Conservation (phyloP, 2,329 filamentous ascomycete genomes). For the Colletotrichum truncatum region DNA sequence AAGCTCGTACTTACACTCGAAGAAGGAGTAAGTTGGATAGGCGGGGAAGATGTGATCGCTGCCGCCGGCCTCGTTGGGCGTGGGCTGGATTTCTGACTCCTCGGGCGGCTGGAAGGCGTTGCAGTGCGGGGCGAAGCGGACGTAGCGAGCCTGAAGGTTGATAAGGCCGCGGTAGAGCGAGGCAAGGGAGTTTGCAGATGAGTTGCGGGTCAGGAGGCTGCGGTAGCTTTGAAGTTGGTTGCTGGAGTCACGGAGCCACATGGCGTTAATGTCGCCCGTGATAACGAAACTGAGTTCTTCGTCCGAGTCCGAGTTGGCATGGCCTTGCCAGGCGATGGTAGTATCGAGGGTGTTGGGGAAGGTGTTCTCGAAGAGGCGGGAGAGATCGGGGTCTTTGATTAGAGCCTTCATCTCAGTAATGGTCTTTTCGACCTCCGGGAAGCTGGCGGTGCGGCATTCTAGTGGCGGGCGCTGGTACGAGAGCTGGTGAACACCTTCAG, state of each 20-base stretch:
- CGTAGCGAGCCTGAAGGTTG: constrained; percentile 79
- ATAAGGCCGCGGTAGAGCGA: constrained; percentile 78
- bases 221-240: constrained; percentile 83
- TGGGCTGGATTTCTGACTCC: constrained; percentile 72
- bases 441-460: constrained; percentile 84
- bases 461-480: constrained; percentile 82
- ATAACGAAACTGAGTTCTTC: constrained; percentile 77
- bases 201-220: constrained; percentile 65
- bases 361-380: constrained; percentile 75
- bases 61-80: constrained; percentile 63
- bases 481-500: constrained; percentile 77
- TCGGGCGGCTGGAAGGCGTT: constrained; percentile 93
- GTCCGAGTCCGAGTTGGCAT: constrained; percentile 59
- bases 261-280: constrained; percentile 89
- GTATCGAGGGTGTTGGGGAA: constrained; percentile 82
- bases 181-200: constrained; percentile 66
- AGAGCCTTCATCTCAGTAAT: constrained; percentile 74
- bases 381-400: constrained; percentile 81
- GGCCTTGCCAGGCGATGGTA: constrained; percentile 74
- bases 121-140: constrained; percentile 80
- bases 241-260: constrained; percentile 91
- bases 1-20: constrained; percentile 94
- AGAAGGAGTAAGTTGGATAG: constrained; percentile 77
- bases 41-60: constrained; percentile 57
- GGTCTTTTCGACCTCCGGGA: constrained; percentile 78